These are phyloP conservation scores for Brassica carinata DNA, from an alignment of 345 rosid genomes.

Conservation along the genomic window DNA sequence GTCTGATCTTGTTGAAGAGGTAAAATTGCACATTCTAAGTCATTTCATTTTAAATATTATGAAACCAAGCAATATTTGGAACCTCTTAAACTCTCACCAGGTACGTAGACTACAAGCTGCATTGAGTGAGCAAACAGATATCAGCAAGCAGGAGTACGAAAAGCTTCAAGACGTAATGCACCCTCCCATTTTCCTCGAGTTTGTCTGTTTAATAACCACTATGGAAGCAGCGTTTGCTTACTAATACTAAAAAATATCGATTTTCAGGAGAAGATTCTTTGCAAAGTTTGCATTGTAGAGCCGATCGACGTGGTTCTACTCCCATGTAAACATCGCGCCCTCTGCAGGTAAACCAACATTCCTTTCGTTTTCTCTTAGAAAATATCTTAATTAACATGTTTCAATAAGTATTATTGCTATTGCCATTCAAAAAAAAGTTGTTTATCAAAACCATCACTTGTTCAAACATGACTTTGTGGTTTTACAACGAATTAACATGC, in stretches of 20 bases:
- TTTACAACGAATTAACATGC: background rate
- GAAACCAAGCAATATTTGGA: background rate
- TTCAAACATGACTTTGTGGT: background rate
- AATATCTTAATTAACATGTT: background rate
- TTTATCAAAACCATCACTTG: background rate
- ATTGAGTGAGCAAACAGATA: conserved; percentile 70
- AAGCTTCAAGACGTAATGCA: too few relatives aligned
- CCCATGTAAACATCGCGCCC: conserved; percentile 80
- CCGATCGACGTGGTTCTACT: conserved; percentile 69
- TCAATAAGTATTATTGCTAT: background rate
- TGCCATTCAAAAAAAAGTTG: background rate
- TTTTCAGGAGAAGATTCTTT: conserved; percentile 77
- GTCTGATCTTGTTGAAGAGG: conserved; percentile 81
- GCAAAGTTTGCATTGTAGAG: conserved; percentile 84
- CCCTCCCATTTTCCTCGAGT: too few relatives aligned
- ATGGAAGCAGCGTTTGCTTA: too few relatives aligned
- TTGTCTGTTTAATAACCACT: too few relatives aligned
- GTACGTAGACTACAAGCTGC: conserved; percentile 66
- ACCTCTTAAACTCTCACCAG: conserved; percentile 40
- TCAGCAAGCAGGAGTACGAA: conserved; percentile 46
- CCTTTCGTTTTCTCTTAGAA: background rate
- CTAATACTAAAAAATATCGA: too few relatives aligned
- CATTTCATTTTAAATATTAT: background rate
- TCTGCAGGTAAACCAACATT: conserved; percentile 63
- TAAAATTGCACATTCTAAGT: conserved; percentile 28